These are phyloP conservation scores for Alectoria sarmentosa DNA, from an alignment of 495 filamentous ascomycete genomes.

Conservation along the genomic window DNA sequence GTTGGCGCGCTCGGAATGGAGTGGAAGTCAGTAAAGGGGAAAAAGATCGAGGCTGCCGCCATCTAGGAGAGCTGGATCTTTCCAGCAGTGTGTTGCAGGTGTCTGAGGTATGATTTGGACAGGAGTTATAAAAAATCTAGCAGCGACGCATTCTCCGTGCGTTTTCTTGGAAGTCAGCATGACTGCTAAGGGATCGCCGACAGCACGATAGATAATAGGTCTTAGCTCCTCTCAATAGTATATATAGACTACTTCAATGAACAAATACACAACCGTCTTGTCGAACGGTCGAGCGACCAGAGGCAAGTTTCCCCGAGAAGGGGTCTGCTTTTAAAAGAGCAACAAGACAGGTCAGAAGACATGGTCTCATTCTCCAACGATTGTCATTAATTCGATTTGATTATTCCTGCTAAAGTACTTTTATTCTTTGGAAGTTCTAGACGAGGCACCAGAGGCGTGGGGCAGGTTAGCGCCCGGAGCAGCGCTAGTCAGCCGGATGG, in stretches of 20 bases:
- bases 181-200: background rate
- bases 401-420: background rate
- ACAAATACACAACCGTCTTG: background rate
- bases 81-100: background rate
- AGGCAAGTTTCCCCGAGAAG: too few species aligned
- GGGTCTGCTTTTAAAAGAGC: too few species aligned
- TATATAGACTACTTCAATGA: background rate
- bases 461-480: background rate
- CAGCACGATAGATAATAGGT: background rate
- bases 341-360: too few species aligned
- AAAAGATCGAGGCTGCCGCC: slow-evolving; percentile 38
- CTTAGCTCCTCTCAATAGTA: background rate
- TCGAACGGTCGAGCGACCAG: background rate
- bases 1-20: slow-evolving; percentile 56
- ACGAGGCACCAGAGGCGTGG: too few species aligned
- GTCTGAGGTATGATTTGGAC: background rate
- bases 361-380: too few species aligned
- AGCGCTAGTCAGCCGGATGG: background rate
- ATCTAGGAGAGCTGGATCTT: background rate
- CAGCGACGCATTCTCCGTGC: background rate
- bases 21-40: slow-evolving; percentile 82
- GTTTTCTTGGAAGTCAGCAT: background rate
- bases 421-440: background rate
- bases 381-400: too few species aligned
- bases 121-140: background rate